Evolutionary conservation across 192 early-diverging fungal species (phyloP).

Genomic region (Neocallimastix lanati): DNA sequence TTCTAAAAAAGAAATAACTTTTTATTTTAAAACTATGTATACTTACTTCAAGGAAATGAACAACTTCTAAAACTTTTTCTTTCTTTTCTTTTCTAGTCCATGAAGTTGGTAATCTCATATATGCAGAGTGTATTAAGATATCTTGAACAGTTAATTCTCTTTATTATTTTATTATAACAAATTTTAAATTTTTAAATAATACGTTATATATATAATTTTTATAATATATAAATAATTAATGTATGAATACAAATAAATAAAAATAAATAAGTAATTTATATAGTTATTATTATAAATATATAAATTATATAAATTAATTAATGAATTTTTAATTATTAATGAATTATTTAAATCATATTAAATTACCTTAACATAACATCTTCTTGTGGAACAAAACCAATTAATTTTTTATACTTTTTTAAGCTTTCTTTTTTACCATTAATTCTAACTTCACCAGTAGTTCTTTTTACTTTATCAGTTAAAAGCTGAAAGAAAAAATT

Average conservation of each 20-base stretch:
- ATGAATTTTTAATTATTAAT: no score
- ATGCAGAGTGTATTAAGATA: conserved; percentile 55
- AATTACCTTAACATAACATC: conserved; percentile 26
- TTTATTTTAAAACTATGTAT: neutral
- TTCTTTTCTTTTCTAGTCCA: conserved; percentile 14
- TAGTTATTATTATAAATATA: no score
- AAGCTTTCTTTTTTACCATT: conserved; percentile 38
- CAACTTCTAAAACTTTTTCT: conserved; percentile 43
- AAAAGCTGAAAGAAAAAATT: conserved; percentile 22
- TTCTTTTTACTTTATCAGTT: conserved; percentile 37
- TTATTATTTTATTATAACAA: conserved; percentile 15
- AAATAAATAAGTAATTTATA: no score
- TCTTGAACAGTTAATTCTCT: conserved; percentile 61
- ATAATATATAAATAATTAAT: no score
- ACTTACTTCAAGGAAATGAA: conserved; percentile 42
- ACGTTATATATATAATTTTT: no score
- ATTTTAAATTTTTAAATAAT: no score
- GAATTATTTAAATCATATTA: no score
- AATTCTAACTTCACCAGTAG: conserved; percentile 27
- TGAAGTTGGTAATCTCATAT: conserved; percentile 40
- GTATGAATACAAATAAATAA: no score
- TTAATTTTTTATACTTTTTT: conserved; percentile 38
- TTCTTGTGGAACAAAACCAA: conserved; percentile 59
- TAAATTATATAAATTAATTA: no score
- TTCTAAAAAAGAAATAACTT: no score